Base-by-base conservation (phyloP, 768 basidiomycete species). In the Calocybe indica region DNA sequence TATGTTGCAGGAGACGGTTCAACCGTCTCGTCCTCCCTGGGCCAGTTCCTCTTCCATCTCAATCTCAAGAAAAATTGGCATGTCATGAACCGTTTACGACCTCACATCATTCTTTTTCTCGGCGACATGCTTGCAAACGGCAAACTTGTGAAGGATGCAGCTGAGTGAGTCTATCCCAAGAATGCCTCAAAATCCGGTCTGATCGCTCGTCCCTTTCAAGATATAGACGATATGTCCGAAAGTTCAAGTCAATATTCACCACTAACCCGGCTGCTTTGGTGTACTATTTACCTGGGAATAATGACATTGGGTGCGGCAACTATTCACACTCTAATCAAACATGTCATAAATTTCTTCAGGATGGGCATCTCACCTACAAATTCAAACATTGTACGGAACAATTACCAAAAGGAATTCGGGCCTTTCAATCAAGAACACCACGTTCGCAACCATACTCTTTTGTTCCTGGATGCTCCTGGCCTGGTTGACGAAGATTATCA, bases 101-200 rank as follows among this genome's bases (percentile, higher is more conserved):
- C 92, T 6, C 80, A 95, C 60, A 77, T 69, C 10, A 77, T 95
- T 5, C 68, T 96, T 1, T 87, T 96, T 52, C 71, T 93, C 14
- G 94, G 94, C 34, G 92, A 96, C 62, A 88, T 95, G 89, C 80
- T 95, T 80, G 92, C 95, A 56, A 81, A 78, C 46, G 92, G 91
- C 1, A 71, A 90, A 45, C 70, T 75, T 28, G 69, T 69, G 13
- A 86, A 85, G 75, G 61, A 74, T 2, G 73, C 78, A 41, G 64
- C 63, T 38, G 83, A 92, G 94, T 93, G 60, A 63, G 88, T 76
- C 43, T 43, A 33, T 47, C 33, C 33, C 37, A 22, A 22, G n/a
- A 22, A 22, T 50, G 49, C 43, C 44, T 42, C 11, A 14, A 11
- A 15, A 37, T 22, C 40, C 3, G 22, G 28, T 22, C 14, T 42